These are phyloP conservation scores for Diaporthe helianthi DNA, from an alignment of 2,329 filamentous ascomycete genomes.

Conservation along the genomic window DNA sequence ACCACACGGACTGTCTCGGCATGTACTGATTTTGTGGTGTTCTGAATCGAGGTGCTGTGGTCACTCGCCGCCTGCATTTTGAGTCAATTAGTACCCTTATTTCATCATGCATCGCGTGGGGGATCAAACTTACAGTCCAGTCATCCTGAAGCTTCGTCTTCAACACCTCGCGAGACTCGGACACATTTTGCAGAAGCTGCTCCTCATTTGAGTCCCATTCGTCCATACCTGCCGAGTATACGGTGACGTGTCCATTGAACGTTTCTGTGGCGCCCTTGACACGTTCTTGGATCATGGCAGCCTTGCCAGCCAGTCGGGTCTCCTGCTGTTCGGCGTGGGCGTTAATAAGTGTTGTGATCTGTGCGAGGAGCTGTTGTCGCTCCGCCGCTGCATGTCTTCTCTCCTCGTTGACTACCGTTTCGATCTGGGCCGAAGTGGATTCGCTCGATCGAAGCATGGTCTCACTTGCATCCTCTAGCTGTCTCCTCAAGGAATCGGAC, in stretches of 20 bases:
- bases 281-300: constrained; percentile 68
- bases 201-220: constrained; percentile 75
- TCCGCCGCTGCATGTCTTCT: constrained; percentile 75
- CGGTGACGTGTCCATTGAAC: constrained; percentile 69
- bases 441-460: constrained; percentile 73
- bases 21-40: constrained; percentile 85
- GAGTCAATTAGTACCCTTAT: constrained; percentile 38
- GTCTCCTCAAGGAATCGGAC: constrained; percentile 73
- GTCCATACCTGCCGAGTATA: constrained; percentile 76
- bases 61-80: constrained; percentile 70
- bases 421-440: constrained; percentile 69
- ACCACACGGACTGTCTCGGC: constrained; percentile 90
- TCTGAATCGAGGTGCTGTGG: constrained; percentile 83
- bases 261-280: constrained; percentile 69
- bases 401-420: constrained; percentile 78
- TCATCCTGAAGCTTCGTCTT: constrained; percentile 86
- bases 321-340: constrained; percentile 78
- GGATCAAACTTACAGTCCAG: constrained; percentile 73
- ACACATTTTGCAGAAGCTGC: constrained; percentile 72
- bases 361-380: constrained; percentile 73
- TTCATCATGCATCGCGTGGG: constrained; percentile 51
- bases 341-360: constrained; percentile 80
- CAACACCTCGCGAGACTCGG: constrained; percentile 76
- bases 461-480: constrained; percentile 74
- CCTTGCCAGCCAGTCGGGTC: constrained; percentile 68